Percentiles rank a stretch among this genome's conserved stretches.
Evolutionary conservation across 495 filamentous ascomycete genomes (phyloP).

Genomic region (Letharia columbiana): DNA sequence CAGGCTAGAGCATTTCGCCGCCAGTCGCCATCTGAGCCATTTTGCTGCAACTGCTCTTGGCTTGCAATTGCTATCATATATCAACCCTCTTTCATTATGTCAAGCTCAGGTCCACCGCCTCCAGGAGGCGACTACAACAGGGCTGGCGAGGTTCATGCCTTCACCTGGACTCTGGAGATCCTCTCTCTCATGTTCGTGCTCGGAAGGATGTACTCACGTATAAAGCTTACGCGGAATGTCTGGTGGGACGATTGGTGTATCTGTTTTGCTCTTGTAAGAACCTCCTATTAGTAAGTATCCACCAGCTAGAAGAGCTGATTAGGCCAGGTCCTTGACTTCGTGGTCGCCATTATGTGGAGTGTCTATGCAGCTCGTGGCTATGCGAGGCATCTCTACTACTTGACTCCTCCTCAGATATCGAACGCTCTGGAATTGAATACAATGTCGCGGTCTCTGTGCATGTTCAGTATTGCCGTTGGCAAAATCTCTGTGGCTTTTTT

Average conservation of each 20-base stretch:
- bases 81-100: constrained; percentile 20
- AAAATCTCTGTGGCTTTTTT: constrained; percentile 24
- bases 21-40: background rate
- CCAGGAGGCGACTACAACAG: constrained; percentile 14
- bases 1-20: no score
- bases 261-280: constrained; percentile 34
- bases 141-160: constrained; percentile 15
- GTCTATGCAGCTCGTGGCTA: constrained; percentile 27
- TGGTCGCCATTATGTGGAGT: constrained; percentile 26
- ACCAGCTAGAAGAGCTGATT: background rate
- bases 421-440: constrained; percentile 30
- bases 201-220: constrained; percentile 41
- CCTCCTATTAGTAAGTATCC: background rate
- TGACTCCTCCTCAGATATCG: constrained; percentile 25
- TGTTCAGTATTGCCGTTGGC: constrained; percentile 24
- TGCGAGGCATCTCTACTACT: constrained; percentile 27
- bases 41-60: background rate
- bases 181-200: constrained; percentile 31
- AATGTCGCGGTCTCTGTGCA: constrained; percentile 25
- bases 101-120: constrained; percentile 10
- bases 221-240: constrained; percentile 35
- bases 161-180: constrained; percentile 32
- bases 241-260: constrained; percentile 47
- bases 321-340: constrained; percentile 21
- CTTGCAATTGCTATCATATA: no score